Evolutionary conservation across 441 rosid genomes (phyloP).

Genomic region (Raphanus hybrid): DNA sequence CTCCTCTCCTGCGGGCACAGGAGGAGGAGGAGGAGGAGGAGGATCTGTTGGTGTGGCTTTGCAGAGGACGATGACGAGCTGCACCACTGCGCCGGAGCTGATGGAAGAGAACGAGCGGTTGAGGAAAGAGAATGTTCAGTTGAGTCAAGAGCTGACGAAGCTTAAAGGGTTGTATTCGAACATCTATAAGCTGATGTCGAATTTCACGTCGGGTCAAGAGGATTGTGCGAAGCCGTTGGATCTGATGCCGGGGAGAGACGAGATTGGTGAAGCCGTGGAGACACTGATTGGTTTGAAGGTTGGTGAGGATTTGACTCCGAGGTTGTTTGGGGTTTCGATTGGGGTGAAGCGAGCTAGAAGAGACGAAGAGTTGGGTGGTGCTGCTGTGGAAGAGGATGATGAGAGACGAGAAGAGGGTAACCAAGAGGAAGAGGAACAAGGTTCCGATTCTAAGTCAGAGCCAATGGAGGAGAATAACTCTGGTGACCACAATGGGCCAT

Average conservation of each 20-base stretch:
- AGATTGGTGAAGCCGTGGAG: slow-evolving; percentile 36
- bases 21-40: slow-evolving; percentile 23
- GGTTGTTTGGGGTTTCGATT: slow-evolving; percentile 82
- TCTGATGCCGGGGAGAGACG: slow-evolving; percentile 34
- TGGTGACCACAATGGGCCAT: slow-evolving; percentile 48
- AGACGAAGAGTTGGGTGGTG: slow-evolving; percentile 44
- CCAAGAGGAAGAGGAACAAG: slow-evolving; percentile 46
- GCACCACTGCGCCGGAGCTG: slow-evolving; percentile 74
- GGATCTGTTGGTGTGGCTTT: slow-evolving; percentile 10
- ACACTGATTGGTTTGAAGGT: slow-evolving; percentile 35
- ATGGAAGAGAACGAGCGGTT: slow-evolving; percentile 83
- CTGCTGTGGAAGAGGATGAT: slow-evolving; percentile 45
- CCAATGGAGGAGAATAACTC: slow-evolving; percentile 55
- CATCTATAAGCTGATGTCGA: slow-evolving; percentile 65
- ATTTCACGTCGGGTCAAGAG: slow-evolving; percentile 54
- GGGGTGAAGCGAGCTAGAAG: slow-evolving; percentile 73
- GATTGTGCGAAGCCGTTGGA: slow-evolving; percentile 47
- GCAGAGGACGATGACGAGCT: slow-evolving; percentile 60
- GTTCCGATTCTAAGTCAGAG: slow-evolving; percentile 59
- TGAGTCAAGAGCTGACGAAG: slow-evolving; percentile 71
- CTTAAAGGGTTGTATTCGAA: slow-evolving; percentile 67
- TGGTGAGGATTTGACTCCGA: slow-evolving; percentile 56
- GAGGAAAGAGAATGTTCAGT: slow-evolving; percentile 66
- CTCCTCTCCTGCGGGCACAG: slow-evolving; percentile 59
- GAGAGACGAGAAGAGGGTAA: slow-evolving; percentile 22